Evolutionary conservation across 1,284 basidiomycete genomes (phyloP), one percentile per base, ranked within the genome.

Genomic region (Vanrija sp.): DNA sequence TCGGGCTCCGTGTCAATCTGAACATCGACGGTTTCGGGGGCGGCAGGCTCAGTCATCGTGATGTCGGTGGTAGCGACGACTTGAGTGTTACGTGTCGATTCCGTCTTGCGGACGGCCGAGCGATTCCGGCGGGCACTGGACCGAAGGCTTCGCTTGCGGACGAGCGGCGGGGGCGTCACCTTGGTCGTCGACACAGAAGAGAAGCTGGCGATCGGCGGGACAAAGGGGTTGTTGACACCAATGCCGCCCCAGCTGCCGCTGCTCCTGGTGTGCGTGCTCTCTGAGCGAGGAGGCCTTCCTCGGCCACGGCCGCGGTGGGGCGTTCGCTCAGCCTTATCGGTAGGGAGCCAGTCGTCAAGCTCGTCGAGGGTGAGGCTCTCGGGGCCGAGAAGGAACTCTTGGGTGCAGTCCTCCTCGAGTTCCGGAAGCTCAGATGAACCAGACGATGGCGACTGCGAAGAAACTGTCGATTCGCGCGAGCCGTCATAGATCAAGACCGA

Each of bases 291-390:
- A 47, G 46, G 47, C 51, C 19, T 55, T 50, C n/a, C 48, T 19
- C 53, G 54, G 0, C 49, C 53, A 8, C 59, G 54, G 4, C 54
- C 53, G 24, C 65, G 61, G 39, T 62, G 62, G 12, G 66, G 66
- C 10, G 64, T 63, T 18, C 62, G 51, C n/a, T 64, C 59, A 0
- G 47, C 45, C 45, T 60, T 57, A 7, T 19, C 47, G n/a, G 25
- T 36, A 2, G 67, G 64, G 37, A 72, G 55, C 67, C 67, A 68
- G n/a, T 65, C 66, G 47, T 73, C 71, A 3, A 74, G 58, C 52
- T 74, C 72, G 19, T 74, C 72, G 22, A 74, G 45, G 12, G 54
- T 60, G 19, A 74, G 53, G 49, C 69, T 72, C 59, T 74, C 72
- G 3, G 72, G 72, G 8, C 72, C 72, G 8, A 65, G 41, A 18